Conservation (phyloP, 192 early-diverging fungal genomes). For the Umbelopsis sp. region DNA sequence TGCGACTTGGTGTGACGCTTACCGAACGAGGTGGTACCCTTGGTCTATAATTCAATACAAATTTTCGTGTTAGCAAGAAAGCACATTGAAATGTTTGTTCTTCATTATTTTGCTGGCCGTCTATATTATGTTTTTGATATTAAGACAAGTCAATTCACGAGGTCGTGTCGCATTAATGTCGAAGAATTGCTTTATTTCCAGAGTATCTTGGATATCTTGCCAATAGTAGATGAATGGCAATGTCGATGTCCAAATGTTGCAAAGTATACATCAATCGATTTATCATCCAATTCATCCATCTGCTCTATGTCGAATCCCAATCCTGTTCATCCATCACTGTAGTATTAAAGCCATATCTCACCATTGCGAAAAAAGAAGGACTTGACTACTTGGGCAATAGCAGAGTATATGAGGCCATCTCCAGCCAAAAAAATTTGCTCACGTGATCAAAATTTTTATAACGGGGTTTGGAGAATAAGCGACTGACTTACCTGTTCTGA, state of each 20-base stretch:
- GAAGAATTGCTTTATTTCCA: background rate
- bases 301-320: background rate
- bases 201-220: background rate
- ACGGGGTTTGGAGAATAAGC: too few relatives aligned
- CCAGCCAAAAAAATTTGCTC: background rate
- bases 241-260: constrained; percentile 3
- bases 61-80: background rate
- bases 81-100: background rate
- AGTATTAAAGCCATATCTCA: constrained; percentile 1
- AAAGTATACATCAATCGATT: constrained; percentile 19
- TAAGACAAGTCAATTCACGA: background rate
- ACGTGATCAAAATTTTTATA: background rate
- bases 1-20: constrained; percentile 99
- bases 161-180: background rate
- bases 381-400: background rate
- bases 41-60: constrained; percentile 65
- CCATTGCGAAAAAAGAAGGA: constrained; percentile 15
- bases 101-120: background rate
- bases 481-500: too few relatives aligned
- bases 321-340: background rate
- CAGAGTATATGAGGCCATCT: too few relatives aligned
- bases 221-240: background rate
- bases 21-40: constrained; percentile 99
- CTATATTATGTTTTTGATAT: background rate
- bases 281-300: constrained; percentile 9